Evolutionary conservation across 371 early-diverging fungal genomes (phyloP).

Genomic region (Rhizopus delemar): DNA sequence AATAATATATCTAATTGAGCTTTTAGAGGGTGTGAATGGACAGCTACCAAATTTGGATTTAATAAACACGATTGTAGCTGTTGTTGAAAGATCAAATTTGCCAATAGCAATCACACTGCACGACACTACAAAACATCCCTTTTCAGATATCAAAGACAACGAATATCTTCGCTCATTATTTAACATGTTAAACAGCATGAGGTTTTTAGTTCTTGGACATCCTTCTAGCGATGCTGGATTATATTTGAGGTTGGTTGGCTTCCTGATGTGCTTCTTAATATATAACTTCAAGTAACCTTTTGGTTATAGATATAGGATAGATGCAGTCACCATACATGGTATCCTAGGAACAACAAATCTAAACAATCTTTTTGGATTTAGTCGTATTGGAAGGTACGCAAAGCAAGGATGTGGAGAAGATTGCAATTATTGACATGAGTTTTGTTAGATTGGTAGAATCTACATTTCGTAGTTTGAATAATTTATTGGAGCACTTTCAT

Average conservation of each 20-base stretch:
- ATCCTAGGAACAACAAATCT: slow-evolving; percentile 40
- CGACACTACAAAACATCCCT: slow-evolving; percentile 23
- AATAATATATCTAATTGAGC: background rate
- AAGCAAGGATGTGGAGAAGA: background rate
- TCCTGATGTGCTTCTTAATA: background rate
- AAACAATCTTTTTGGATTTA: slow-evolving; percentile 48
- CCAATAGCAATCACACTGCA: slow-evolving; percentile 56
- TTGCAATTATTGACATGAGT: background rate
- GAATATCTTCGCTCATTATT: slow-evolving; percentile 48
- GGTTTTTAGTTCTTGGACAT: slow-evolving; percentile 69
- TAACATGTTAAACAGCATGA: slow-evolving; percentile 62
- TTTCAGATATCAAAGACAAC: slow-evolving; percentile 20
- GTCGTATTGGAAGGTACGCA: slow-evolving; percentile 59
- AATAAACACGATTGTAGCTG: slow-evolving; percentile 71
- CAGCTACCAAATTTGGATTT: slow-evolving; percentile 93
- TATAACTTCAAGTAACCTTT: no score
- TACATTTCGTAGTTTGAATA: slow-evolving; percentile 84
- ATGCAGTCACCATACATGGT: slow-evolving; percentile 79
- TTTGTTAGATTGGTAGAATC: slow-evolving; percentile 75
- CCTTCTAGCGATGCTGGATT: slow-evolving; percentile 76
- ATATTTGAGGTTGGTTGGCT: slow-evolving; percentile 53
- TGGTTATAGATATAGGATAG: slow-evolving; percentile 72
- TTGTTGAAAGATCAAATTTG: slow-evolving; percentile 46
- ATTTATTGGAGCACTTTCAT: slow-evolving; percentile 92
- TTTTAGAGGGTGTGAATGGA: slow-evolving; percentile 86